These are phyloP conservation scores for Fimicolochytrium jonesii DNA, from an alignment of 192 early-diverging fungal species.

Conservation along the genomic window DNA sequence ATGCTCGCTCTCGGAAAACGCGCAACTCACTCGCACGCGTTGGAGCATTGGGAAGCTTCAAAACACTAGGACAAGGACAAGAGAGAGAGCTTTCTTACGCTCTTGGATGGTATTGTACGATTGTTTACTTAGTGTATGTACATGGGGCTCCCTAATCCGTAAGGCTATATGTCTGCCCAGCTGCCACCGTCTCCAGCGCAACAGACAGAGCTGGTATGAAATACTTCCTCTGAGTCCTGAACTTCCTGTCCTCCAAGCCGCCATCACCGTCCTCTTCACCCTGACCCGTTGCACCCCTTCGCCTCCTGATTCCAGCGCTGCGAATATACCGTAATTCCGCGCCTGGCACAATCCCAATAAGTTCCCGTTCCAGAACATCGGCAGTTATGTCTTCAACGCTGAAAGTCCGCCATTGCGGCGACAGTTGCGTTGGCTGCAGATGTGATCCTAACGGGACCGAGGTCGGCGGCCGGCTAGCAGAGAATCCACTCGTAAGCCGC, in stretches of 20 bases:
- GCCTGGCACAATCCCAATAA: constrained; percentile 6
- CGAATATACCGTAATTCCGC: constrained; percentile 33
- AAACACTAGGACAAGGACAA: no score
- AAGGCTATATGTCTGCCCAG: constrained; percentile 18
- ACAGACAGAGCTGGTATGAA: constrained; percentile 24
- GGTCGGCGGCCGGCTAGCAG: background rate
- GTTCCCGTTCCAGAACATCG: constrained; percentile 16
- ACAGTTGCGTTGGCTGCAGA: background rate
- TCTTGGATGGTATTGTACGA: no score
- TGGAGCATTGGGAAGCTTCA: no score
- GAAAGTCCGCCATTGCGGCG: constrained; percentile 18
- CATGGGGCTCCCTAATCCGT: no score
- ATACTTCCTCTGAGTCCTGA: constrained; percentile 26
- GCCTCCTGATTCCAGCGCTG: constrained; percentile 1
- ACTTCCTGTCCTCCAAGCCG: constrained; percentile 1
- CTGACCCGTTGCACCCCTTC: background rate
- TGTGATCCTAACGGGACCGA: constrained; percentile 7
- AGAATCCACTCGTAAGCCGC: background rate
- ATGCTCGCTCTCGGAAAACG: no score
- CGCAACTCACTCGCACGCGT: no score
- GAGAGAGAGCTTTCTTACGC: no score
- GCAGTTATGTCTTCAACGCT: background rate
- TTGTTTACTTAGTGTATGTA: no score
- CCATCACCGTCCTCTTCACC: background rate
- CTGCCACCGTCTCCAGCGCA: constrained; percentile 22